A percentile compares a stretch with the other conserved stretches of the same genome.
phyloP scores from a whole-genome alignment of 164 flowering plant species.

The Magnolia changhungtana region DNA sequence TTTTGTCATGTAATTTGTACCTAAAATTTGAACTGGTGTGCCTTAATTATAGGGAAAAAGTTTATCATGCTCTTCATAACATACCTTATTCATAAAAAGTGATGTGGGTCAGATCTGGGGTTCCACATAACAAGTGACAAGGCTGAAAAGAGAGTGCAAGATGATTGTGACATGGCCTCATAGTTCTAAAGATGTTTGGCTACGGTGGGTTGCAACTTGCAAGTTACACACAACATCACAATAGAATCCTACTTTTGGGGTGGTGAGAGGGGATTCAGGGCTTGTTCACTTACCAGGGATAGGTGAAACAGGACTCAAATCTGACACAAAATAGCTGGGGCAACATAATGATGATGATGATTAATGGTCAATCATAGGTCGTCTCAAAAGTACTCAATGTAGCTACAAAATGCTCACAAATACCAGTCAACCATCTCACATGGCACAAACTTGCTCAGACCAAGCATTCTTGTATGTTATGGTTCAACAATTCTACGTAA shows the following conservation, averaged over 20 bases:
- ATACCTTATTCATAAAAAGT: no score
- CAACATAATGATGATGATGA: no score
- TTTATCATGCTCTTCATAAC: no score
- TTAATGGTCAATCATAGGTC: neutral
- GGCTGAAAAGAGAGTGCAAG: neutral
- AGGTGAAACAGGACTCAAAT: neutral
- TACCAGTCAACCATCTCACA: neutral
- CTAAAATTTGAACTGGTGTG: no score
- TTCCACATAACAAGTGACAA: no score
- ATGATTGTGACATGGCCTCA: neutral
- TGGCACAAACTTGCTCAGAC: neutral
- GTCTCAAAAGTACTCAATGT: neutral
- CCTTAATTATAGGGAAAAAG: no score
- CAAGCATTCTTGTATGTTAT: neutral
- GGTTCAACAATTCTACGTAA: neutral
- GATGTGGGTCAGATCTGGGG: no score
- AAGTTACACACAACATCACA: neutral
- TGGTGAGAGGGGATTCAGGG: neutral
- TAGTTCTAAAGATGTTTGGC: neutral
- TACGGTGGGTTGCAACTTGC: neutral
- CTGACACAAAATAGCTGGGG: neutral
- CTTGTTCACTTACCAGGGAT: neutral
- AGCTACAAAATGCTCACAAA: no score
- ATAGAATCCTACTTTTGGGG: neutral
- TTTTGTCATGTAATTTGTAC: no score